Conservation (phyloP, 106 monocot species). For the Dioscorea dumetorum region DNA sequence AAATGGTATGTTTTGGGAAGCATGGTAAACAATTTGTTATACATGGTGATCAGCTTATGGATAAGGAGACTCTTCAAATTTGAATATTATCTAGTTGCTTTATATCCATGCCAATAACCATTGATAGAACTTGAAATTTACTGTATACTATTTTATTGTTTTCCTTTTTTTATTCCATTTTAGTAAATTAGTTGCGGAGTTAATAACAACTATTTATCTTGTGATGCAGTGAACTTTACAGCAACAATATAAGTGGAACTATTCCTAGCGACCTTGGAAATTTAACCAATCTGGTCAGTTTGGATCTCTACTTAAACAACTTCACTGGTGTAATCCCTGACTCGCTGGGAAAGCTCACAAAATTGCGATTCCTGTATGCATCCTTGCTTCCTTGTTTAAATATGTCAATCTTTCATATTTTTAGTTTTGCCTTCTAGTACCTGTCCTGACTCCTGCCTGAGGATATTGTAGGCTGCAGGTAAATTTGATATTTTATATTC, state of each 20-base stretch:
- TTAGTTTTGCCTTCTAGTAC: no score
- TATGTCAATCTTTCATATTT: no score
- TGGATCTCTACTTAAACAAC: conserved; percentile 55
- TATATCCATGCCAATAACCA: no score
- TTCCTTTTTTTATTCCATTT: not conserved
- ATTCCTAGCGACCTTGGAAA: conserved; percentile 56
- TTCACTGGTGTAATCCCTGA: conserved; percentile 57
- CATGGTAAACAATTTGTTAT: not conserved
- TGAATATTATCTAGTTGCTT: no score
- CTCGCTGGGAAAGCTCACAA: conserved; percentile 36
- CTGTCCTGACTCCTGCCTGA: no score
- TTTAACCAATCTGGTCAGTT: conserved; percentile 47
- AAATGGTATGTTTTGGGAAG: not conserved
- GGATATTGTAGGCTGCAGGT: no score
- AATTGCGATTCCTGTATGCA: conserved; percentile 53
- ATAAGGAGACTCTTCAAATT: not conserved
- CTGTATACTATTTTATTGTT: no score
- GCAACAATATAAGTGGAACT: conserved; percentile 49
- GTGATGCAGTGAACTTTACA: conserved; percentile 53
- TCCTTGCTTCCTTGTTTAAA: not conserved
- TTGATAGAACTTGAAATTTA: no score
- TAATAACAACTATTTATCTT: not conserved
- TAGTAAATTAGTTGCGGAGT: not conserved
- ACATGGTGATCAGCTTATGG: not conserved
- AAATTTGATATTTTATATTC: no score